phyloP scores from a whole-genome alignment of 805 yeast species.

The Starmerella vaccinii region DNA sequence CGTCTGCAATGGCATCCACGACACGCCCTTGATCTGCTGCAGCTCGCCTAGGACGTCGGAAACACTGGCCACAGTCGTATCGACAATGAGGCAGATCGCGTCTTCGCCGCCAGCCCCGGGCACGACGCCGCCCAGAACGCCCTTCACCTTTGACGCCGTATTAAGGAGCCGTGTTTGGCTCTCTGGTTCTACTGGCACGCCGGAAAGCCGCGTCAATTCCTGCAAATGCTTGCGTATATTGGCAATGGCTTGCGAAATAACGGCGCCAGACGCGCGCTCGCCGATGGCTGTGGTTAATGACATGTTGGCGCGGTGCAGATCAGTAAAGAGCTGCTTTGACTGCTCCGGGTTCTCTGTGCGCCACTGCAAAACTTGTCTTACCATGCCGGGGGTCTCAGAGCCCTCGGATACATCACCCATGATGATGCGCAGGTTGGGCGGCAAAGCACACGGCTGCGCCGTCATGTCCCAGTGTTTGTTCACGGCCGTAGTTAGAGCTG shows the following conservation, averaged over 20 bases:
- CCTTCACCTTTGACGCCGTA: conserved; percentile 44
- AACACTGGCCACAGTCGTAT: conserved; percentile 35
- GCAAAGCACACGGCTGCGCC: conserved; percentile 50
- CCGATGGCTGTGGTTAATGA: conserved; percentile 42
- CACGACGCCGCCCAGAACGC: conserved; percentile 90
- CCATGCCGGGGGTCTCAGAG: conserved; percentile 88
- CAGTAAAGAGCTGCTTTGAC: conserved; percentile 43
- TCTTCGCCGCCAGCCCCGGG: conserved; percentile 99
- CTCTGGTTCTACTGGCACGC: conserved; percentile 82
- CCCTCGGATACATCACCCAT: conserved; percentile 95
- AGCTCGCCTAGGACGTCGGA: conserved; percentile 13
- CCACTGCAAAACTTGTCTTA: conserved; percentile 68
- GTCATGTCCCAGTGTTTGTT: conserved; percentile 47
- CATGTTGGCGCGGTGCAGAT: conserved; percentile 51
- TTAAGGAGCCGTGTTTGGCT: conserved; percentile 64
- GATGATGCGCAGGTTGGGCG: conserved; percentile 54
- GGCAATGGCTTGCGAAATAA: conserved; percentile 4
- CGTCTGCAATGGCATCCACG: conserved; percentile 39
- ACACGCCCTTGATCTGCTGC: conserved; percentile 30
- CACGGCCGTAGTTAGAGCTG: conserved; percentile 25
- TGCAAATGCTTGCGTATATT: conserved; percentile 50
- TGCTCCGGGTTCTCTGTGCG: conserved; percentile 40
- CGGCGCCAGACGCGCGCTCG: conserved; percentile 28
- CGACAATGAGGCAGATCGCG: conserved; percentile 68
- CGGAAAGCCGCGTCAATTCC: conserved; percentile 50